These are phyloP conservation scores for Simplicillium aogashimaense DNA, from an alignment of 2,329 filamentous ascomycete species.

Conservation along the genomic window DNA sequence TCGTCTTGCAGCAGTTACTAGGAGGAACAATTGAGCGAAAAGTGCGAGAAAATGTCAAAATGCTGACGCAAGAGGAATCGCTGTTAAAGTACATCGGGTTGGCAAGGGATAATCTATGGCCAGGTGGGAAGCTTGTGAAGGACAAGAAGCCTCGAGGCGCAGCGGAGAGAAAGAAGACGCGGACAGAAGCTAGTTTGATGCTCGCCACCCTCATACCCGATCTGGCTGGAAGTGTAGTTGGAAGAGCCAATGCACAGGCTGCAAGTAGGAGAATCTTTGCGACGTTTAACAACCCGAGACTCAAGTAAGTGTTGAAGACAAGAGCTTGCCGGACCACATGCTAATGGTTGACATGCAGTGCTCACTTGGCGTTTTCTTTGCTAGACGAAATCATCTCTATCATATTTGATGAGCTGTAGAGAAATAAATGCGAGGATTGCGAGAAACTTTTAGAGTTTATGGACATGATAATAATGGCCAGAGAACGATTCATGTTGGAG, in stretches of 20 bases:
- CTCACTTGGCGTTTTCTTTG: slow-evolving; percentile 61
- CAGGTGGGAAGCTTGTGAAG: slow-evolving; percentile 48
- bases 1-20: slow-evolving; percentile 89
- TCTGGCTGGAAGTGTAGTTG: slow-evolving; percentile 85
- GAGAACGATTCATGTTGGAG: too few species aligned
- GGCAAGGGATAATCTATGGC: slow-evolving; percentile 75
- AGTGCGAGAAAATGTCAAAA: slow-evolving; percentile 73
- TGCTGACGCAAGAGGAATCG: slow-evolving; percentile 66
- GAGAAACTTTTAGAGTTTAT: neutral
- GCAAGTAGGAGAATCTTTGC: slow-evolving; percentile 84
- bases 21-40: slow-evolving; percentile 95
- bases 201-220: slow-evolving; percentile 85
- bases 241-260: slow-evolving; percentile 79
- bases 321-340: neutral
- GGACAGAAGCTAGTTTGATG: slow-evolving; percentile 81
- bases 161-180: slow-evolving; percentile 67
- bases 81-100: slow-evolving; percentile 66
- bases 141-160: slow-evolving; percentile 47
- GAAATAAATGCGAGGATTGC: too few species aligned
- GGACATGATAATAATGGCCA: too few species aligned
- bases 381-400: slow-evolving; percentile 60
- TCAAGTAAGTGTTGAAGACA: slow-evolving; percentile 58
- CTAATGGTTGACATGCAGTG: slow-evolving; percentile 29
- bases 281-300: slow-evolving; percentile 77
- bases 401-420: slow-evolving; percentile 40